Percentiles rank a stretch among this genome's conserved stretches.
Conservation (phyloP, 1,284 basidiomycete species). For the Pulveroboletus sp. region DNA sequence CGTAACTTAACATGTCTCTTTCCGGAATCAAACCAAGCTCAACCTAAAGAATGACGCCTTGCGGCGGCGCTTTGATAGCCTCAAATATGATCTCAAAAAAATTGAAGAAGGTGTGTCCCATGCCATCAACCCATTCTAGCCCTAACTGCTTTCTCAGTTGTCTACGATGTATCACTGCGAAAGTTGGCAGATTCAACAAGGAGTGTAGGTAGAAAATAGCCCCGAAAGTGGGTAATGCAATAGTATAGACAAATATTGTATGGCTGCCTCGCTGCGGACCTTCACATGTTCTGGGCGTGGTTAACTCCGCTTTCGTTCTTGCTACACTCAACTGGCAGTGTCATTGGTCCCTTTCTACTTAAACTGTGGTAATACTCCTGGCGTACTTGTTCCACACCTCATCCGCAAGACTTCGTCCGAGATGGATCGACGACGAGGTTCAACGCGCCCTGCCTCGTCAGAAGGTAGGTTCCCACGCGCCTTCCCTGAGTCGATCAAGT, state of each 20-base stretch:
- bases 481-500: constrained; percentile 9
- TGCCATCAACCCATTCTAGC: background rate
- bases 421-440: constrained; percentile 36
- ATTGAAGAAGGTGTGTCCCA: constrained; percentile 76
- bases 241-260: constrained; percentile 1
- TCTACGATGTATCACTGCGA: constrained; percentile 81
- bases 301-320: constrained; percentile 28
- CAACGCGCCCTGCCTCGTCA: constrained; percentile 37
- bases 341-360: constrained; percentile 5
- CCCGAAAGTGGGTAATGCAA: background rate
- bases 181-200: constrained; percentile 48
- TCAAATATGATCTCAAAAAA: constrained; percentile 88
- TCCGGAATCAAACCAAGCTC: constrained; percentile 47
- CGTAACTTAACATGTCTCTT: constrained; percentile 13
- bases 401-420: background rate
- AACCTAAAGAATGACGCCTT: constrained; percentile 86
- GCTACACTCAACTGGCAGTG: constrained; percentile 7
- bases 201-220: background rate
- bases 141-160: constrained; percentile 50
- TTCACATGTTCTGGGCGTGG: background rate
- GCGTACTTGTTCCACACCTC: background rate
- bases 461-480: constrained; percentile 38
- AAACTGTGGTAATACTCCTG: constrained; percentile 11
- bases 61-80: constrained; percentile 75
- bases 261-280: background rate